phyloP scores from a whole-genome alignment of 352 stramenopile genomes.

The Globisporangium abappressorium region DNA sequence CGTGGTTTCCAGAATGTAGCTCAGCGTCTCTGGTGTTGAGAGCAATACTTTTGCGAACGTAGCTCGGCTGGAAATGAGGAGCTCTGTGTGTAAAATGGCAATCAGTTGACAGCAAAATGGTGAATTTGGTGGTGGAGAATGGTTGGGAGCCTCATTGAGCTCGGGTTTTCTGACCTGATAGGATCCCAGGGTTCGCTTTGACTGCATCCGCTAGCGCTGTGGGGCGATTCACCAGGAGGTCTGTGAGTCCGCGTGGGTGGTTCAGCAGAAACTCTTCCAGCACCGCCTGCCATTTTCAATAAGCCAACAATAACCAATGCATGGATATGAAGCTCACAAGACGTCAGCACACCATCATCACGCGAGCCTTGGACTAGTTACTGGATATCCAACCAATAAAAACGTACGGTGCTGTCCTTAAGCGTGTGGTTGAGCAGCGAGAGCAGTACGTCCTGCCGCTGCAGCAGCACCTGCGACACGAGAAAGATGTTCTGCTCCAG shows the following conservation, averaged over 20 bases:
- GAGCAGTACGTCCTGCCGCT: conserved; percentile 50
- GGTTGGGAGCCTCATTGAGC: neutral
- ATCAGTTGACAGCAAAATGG: neutral
- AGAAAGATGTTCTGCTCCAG: conserved; percentile 74
- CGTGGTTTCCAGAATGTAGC: conserved; percentile 44
- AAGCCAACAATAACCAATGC: neutral
- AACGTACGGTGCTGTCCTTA: conserved; percentile 51
- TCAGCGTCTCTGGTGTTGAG: conserved; percentile 41
- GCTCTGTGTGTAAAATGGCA: conserved; percentile 16
- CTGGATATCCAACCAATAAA: neutral
- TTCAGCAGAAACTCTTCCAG: conserved; percentile 71
- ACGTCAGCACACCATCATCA: neutral
- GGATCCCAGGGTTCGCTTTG: conserved; percentile 52
- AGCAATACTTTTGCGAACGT: conserved; percentile 46
- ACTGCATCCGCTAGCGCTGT: conserved; percentile 42
- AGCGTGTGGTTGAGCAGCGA: conserved; percentile 56
- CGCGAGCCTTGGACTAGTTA: no score
- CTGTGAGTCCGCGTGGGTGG: conserved; percentile 54
- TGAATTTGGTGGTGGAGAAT: neutral
- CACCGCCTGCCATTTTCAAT: conserved; percentile 26
- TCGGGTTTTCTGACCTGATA: conserved; percentile 29
- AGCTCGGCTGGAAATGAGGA: conserved; percentile 38
- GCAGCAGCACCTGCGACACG: conserved; percentile 56
- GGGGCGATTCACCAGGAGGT: conserved; percentile 57
- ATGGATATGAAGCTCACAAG: neutral